phyloP scores from a whole-genome alignment of 2,329 filamentous ascomycete genomes.

The Sphaerulina populicola region DNA sequence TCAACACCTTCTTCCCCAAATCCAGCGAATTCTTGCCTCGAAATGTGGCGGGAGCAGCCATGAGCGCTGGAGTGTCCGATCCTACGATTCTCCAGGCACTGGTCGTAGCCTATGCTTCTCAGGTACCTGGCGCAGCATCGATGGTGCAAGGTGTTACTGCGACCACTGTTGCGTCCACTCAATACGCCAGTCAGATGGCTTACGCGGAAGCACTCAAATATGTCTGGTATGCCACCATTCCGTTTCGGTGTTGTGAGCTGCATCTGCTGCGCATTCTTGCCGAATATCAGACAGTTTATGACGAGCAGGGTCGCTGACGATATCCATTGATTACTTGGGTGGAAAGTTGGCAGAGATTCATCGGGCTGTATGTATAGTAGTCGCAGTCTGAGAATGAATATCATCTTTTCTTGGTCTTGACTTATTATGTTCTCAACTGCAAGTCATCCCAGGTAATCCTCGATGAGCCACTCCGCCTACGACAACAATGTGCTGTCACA shows the following conservation, averaged over 20 bases:
- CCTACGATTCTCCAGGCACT: slow-evolving; percentile 8
- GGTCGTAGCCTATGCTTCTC: slow-evolving; percentile 15
- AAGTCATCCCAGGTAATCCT: not conserved
- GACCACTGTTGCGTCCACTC: slow-evolving; percentile 15
- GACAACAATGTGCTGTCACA: not conserved
- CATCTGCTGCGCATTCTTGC: slow-evolving; percentile 20
- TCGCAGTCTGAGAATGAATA: not conserved
- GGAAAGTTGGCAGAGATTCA: not conserved
- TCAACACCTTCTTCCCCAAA: slow-evolving; percentile 45
- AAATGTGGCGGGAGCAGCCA: slow-evolving; percentile 41
- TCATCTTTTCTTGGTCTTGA: not conserved
- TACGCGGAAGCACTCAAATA: slow-evolving; percentile 20
- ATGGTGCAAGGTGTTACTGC: slow-evolving; percentile 12
- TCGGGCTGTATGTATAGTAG: not conserved
- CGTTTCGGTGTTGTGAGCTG: slow-evolving; percentile 21
- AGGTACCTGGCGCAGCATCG: slow-evolving; percentile 19
- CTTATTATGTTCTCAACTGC: not conserved
- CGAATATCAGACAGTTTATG: slow-evolving; percentile 22
- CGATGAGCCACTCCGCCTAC: not conserved
- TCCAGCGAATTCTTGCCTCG: slow-evolving; percentile 44
- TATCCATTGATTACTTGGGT: slow-evolving; percentile 10
- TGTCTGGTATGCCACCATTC: slow-evolving; percentile 23
- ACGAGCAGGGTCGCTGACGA: slow-evolving; percentile 21
- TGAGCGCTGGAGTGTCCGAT: slow-evolving; percentile 20
- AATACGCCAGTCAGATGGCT: slow-evolving; percentile 19